These are phyloP conservation scores for Venturia pyrina DNA, from an alignment of 2,329 filamentous ascomycete species.

Conservation along the genomic window DNA sequence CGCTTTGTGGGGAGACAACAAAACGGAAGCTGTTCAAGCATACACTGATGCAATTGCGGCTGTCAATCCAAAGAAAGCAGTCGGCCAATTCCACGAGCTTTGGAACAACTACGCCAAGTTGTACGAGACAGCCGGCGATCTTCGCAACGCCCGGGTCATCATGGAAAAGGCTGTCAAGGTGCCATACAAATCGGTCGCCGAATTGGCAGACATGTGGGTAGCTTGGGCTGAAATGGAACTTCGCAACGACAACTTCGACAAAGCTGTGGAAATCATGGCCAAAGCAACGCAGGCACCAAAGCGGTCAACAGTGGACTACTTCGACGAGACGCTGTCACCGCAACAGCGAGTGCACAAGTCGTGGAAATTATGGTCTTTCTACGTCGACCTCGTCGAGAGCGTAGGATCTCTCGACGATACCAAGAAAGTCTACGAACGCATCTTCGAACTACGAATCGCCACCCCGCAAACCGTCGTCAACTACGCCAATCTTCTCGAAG, in stretches of 20 bases:
- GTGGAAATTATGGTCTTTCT: conserved; percentile 99
- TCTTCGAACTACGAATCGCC: conserved; percentile 95
- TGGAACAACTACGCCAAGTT: conserved; percentile 98
- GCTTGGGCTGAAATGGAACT: conserved; percentile 99
- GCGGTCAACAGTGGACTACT: conserved; percentile 96
- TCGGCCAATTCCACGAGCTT: conserved; percentile 85
- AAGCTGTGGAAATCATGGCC: conserved; percentile 89
- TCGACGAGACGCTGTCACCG: conserved; percentile 85
- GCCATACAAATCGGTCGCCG: conserved; percentile 92
- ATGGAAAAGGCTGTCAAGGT: conserved; percentile 98
- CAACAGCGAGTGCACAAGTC: conserved; percentile 98
- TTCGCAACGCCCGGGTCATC: conserved; percentile 78
- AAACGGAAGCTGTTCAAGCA: conserved; percentile 80
- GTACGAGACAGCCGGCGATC: conserved; percentile 79
- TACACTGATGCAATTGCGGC: conserved; percentile 91
- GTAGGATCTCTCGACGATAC: conserved; percentile 87
- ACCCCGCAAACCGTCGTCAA: conserved; percentile 98
- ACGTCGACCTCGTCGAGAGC: conserved; percentile 94
- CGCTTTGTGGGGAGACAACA: conserved; percentile 91
- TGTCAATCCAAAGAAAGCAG: conserved; percentile 86
- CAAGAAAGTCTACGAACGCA: conserved; percentile 87
- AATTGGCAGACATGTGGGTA: conserved; percentile 97
- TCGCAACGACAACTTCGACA: conserved; percentile 89
- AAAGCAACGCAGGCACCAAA: conserved; percentile 97
- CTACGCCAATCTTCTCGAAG: conserved; percentile 90